Evolutionary conservation across 768 basidiomycete species (phyloP).

Genomic region (Rhodotorula paludigena): DNA sequence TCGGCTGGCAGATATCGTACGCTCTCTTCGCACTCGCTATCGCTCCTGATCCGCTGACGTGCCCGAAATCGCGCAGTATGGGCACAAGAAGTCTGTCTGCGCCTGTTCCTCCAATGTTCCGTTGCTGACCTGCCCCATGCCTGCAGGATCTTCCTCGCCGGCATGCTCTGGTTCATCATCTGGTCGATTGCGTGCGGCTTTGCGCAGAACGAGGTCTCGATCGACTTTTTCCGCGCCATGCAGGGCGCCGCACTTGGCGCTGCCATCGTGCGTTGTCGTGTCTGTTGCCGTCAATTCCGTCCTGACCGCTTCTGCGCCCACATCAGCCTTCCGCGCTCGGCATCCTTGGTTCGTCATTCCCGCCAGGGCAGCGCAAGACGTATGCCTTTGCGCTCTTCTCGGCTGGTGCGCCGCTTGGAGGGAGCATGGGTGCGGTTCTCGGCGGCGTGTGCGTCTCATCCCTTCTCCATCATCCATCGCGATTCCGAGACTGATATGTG

Average conservation of each 20-base stretch:
- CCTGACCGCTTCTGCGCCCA: too few species aligned
- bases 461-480: constrained; percentile 46
- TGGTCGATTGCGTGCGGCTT: constrained; percentile 67
- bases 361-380: constrained; percentile 62
- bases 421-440: constrained; percentile 61
- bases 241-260: constrained; percentile 79
- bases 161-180: constrained; percentile 55
- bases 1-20: constrained; percentile 60
- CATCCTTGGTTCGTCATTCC: constrained; percentile 74
- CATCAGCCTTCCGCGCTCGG: constrained; percentile 56
- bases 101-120: neutral
- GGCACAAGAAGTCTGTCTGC: constrained; percentile 54
- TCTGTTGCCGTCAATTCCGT: too few species aligned
- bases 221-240: constrained; percentile 68
- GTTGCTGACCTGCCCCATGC: neutral
- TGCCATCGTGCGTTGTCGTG: constrained; percentile 55
- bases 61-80: constrained; percentile 50
- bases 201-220: constrained; percentile 55
- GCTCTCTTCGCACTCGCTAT: neutral
- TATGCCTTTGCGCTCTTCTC: constrained; percentile 76
- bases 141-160: constrained; percentile 57
- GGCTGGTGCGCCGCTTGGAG: constrained; percentile 78
- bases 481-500: neutral
- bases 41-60: neutral
- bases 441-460: constrained; percentile 68